Evolutionary conservation across 140 eudicot species (phyloP).

Genomic region (Anethum foeniculum): DNA sequence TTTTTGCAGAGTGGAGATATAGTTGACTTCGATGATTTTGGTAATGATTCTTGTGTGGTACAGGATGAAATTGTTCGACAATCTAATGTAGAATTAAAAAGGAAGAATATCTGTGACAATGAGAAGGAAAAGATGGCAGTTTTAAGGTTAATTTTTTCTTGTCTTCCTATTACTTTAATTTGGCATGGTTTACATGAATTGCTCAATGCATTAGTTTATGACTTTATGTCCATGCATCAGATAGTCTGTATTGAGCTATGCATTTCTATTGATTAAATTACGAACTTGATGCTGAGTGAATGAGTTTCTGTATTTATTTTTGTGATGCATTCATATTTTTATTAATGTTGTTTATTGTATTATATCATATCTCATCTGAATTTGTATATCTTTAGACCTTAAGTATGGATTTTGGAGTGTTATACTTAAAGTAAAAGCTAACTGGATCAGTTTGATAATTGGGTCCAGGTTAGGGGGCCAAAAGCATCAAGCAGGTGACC

Average conservation of each 20-base stretch:
- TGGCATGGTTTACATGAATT: not conserved
- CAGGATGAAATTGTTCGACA: slow-evolving; percentile 23
- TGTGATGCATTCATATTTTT: not conserved
- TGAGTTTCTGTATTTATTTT: not conserved
- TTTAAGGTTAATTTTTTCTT: slow-evolving; percentile 24
- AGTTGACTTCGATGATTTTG: slow-evolving; percentile 32
- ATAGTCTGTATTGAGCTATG: not conserved
- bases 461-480: slow-evolving; percentile 31
- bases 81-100: slow-evolving; percentile 13
- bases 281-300: not conserved
- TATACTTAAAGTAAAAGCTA: not conserved
- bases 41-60: slow-evolving; percentile 28
- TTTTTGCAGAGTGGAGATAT: slow-evolving; percentile 21
- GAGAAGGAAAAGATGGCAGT: slow-evolving; percentile 15
- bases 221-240: not conserved
- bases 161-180: not conserved
- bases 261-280: not conserved
- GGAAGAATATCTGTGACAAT: slow-evolving; percentile 6
- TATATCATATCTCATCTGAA: not conserved
- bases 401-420: not conserved
- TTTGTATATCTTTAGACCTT: not conserved
- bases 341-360: not conserved
- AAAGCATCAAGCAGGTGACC: slow-evolving; percentile 42
- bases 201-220: not conserved
- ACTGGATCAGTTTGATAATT: slow-evolving; percentile 16